phyloP scores from a whole-genome alignment of 495 filamentous ascomycete genomes.

The Podospora anserina region DNA sequence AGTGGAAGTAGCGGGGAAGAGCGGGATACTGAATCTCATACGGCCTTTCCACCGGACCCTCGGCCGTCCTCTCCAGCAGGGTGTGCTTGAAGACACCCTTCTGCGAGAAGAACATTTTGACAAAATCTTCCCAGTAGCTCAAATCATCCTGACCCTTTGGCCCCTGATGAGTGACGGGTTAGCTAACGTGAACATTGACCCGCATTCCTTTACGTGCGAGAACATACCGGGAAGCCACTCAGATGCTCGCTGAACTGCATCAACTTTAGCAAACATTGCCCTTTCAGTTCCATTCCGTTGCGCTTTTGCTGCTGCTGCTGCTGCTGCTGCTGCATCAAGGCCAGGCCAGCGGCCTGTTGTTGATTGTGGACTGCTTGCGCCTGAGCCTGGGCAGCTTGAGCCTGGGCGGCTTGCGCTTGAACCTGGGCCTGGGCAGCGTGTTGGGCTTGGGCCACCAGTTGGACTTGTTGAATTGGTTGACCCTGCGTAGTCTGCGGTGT shows the following conservation, averaged over 20 bases:
- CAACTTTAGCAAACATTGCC: constrained; percentile 59
- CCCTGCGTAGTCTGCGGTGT: constrained; percentile 49
- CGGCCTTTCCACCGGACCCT: constrained; percentile 57
- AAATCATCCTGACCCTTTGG: constrained; percentile 59
- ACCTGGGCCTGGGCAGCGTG: constrained; percentile 35
- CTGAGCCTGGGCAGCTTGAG: constrained; percentile 16
- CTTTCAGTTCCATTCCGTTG: constrained; percentile 55
- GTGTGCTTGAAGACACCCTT: constrained; percentile 66
- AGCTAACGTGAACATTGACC: constrained; percentile 15
- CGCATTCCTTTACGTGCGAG: neutral
- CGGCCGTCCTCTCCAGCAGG: constrained; percentile 41
- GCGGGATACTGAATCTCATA: constrained; percentile 75
- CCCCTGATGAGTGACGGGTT: constrained; percentile 37
- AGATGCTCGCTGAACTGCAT: constrained; percentile 69
- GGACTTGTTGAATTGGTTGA: constrained; percentile 53
- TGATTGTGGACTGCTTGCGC: constrained; percentile 14
- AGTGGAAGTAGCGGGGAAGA: constrained; percentile 75
- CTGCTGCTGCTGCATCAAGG: constrained; percentile 27
- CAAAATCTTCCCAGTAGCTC: constrained; percentile 69
- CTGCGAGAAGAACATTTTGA: constrained; percentile 70
- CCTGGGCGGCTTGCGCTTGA: constrained; percentile 20
- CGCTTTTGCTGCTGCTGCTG: constrained; percentile 41
- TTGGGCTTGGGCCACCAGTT: constrained; percentile 27
- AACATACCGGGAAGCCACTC: constrained; percentile 59
- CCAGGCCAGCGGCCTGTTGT: constrained; percentile 26